Evolutionary conservation across 768 basidiomycete genomes (phyloP), one percentile per base, ranked within the genome.

Genomic region (Tricholoma flavovirens): DNA sequence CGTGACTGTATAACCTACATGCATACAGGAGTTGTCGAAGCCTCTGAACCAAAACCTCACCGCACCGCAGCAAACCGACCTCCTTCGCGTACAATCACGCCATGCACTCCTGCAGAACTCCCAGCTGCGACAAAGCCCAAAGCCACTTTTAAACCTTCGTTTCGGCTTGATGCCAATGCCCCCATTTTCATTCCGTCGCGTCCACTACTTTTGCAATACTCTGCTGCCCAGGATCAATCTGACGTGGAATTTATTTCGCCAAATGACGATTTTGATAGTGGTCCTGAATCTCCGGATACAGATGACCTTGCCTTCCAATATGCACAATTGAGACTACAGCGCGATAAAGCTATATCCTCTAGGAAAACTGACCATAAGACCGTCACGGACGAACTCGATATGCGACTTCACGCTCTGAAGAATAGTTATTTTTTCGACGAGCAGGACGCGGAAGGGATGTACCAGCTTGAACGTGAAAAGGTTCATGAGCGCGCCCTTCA

Each of bases 401-500:
- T 71, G 49, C 80, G 74, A 38, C 67, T 90, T 38, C 66, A 72
- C 43, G 68, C 64, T 21, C 65, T 83, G 22, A 78, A 79, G 63
- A 71, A 73, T 21, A 73, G 86, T 66, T 90, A 90, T 61, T 80
- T 90, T 55, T 93, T 93, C 64, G 77, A 88, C 55, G 77, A 82
- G 61, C 74, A 71, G 54, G 85, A 88, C 58, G 89, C 88, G 1
- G 77, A 87, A 62, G 74, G 69, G 4, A 66, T 76, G 21, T 90
- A 85, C 68, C 73, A 68, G 26, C 68, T 71, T 15, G 81, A 85
- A 64, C 79, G 81, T 26, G 70, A 79, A 42, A 81, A 80, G 60
- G 73, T 70, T 19, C 77, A 84, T 26, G 66, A 71, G 19, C 58
- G 62, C 11, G 65, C 70, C 5, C 75, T 88, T 6, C 73, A 78